Base-by-base conservation (phyloP, 2,329 filamentous ascomycete genomes). In the Didymella exigua region DNA sequence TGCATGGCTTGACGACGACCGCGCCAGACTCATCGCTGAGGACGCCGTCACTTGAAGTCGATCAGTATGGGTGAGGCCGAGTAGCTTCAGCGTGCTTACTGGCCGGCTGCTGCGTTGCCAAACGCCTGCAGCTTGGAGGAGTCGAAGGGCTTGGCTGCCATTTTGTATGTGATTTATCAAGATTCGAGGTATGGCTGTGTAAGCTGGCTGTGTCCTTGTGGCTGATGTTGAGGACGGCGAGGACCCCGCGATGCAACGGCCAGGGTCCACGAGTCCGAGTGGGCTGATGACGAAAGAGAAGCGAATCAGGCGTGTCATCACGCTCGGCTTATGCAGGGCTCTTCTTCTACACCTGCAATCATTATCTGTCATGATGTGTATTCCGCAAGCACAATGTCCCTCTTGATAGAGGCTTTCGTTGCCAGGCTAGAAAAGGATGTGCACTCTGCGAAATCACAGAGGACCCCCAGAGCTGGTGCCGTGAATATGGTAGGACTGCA, bases 1-100 rank as follows among this genome's bases (percentile, higher is more conserved):
- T 96, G 75, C 93, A 98, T 16, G 95, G 95, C 77, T 99, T 99
- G 72, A 97, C 91, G 73, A 99, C 90, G 29, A 98, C 81, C 60
- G 89, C 86, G 72, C 95, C 95, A 48, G 90, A 86, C 50, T 84
- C 81, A 70, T 96, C 91, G 71, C 89, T 92, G 67, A 96, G 85
- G 41, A 96, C 93, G 61, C 95, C 95, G 64, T 96, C 93, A 78
- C 93, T 97, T 14, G 42, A 47, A 31, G 6, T 33, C 18, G 24
- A 34, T 61, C 24, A 64, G 49, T 36, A 54, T 38, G 33, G 45
- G 38, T 46, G 53, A 54, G 31, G 51, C 41, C 31, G 49, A 40
- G 53, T 43, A 31, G 46, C 30, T 51, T 27, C 49, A 38, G 42
- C 46, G 37, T 47, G 84, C 89, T 82, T 82, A 93, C 90, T 96